Percentiles rank a stretch among this genome's conserved stretches.
Conservation (phyloP, 2,329 filamentous ascomycete genomes). For the Thielaviopsis ethacetica region DNA sequence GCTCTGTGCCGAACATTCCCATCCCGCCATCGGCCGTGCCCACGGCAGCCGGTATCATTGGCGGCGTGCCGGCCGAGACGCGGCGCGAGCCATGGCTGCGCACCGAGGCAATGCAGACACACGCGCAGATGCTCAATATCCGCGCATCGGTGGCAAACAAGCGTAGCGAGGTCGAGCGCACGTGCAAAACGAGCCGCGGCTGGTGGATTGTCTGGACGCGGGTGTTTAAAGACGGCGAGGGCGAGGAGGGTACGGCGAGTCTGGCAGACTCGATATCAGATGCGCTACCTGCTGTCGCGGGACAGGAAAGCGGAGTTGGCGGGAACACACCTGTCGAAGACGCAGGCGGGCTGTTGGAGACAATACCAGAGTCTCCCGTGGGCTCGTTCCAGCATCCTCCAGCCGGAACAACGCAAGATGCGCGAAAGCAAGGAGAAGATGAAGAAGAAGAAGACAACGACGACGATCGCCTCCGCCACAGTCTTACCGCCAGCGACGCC, state of each 20-base stretch:
- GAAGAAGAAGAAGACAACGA: constrained; percentile 12
- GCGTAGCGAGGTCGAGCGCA: constrained; percentile 37
- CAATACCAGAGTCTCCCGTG: constrained; percentile 7
- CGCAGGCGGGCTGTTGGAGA: constrained; percentile 3
- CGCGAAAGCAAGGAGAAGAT: not conserved
- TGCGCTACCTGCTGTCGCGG: not conserved
- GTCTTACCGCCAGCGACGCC: not conserved
- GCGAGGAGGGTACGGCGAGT: not conserved
- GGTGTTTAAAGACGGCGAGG: constrained; percentile 22
- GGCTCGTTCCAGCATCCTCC: not conserved
- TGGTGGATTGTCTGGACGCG: constrained; percentile 58
- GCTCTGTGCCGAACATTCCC: constrained; percentile 51
- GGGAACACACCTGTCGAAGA: not conserved
- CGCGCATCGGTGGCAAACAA: constrained; percentile 24
- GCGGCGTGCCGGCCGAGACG: constrained; percentile 12
- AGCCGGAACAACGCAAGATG: not conserved
- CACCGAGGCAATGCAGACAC: constrained; percentile 46
- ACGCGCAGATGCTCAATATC: constrained; percentile 45
- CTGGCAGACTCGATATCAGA: not conserved
- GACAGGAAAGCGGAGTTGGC: not conserved
- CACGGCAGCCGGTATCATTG: constrained; percentile 13
- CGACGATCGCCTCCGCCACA: constrained; percentile 12
- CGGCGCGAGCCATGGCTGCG: constrained; percentile 33
- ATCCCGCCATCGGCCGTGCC: constrained; percentile 21
- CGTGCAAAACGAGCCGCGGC: constrained; percentile 47